These are phyloP conservation scores for Vitellaria paradoxa DNA, from an alignment of 179 eudicot genomes.

Conservation along the genomic window DNA sequence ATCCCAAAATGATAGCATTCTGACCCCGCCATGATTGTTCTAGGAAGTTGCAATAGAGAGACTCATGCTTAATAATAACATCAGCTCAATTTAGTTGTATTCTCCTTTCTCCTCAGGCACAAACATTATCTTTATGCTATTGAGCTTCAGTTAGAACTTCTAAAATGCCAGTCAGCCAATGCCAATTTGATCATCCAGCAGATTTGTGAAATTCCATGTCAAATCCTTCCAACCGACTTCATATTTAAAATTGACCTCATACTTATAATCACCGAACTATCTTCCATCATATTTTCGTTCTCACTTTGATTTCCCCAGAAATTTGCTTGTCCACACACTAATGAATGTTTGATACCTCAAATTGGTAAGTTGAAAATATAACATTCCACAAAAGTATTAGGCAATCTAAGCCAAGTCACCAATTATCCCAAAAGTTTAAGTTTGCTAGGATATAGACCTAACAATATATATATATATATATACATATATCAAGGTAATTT, in stretches of 20 bases:
- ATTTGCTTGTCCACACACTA: background rate
- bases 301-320: background rate
- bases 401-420: background rate
- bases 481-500: too few species aligned
- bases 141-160: background rate
- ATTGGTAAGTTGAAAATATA: background rate
- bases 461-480: too few species aligned
- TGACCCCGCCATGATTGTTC: background rate
- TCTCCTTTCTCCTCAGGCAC: background rate
- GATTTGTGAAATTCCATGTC: background rate
- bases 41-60: constrained; percentile 1
- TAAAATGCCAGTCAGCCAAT: background rate
- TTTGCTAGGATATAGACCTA: too few species aligned
- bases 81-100: background rate
- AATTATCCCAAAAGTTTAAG: too few species aligned
- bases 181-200: background rate
- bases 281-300: background rate
- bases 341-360: background rate
- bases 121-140: background rate
- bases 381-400: background rate
- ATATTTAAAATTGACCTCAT: background rate
- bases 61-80: background rate
- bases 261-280: background rate
- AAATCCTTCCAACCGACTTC: background rate
- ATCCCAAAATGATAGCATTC: background rate